Conservation (phyloP, 495 filamentous ascomycete genomes). For the Schizothecium vesticola region DNA sequence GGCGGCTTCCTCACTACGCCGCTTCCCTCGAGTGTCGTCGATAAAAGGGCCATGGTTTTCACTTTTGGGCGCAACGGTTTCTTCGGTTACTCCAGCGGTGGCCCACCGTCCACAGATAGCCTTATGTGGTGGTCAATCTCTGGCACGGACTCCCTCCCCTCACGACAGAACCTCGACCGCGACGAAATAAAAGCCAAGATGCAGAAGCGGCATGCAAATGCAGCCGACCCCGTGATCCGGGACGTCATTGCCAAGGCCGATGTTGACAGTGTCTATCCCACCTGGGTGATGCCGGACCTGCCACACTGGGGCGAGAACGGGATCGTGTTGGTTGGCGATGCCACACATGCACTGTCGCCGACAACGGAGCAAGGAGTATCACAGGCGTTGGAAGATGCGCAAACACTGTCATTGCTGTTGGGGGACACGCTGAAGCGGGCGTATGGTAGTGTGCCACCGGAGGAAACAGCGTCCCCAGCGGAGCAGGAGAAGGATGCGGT, state of each 20-base stretch:
- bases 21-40: conserved; percentile 19
- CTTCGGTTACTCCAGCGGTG: conserved; percentile 50
- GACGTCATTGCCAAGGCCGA: conserved; percentile 36
- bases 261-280: conserved; percentile 49
- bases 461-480: background rate
- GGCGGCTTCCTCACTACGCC: conserved; percentile 46
- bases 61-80: conserved; percentile 50
- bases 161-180: conserved; percentile 33
- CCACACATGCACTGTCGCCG: conserved; percentile 44
- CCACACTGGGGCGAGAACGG: conserved; percentile 19
- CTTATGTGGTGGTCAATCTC: conserved; percentile 50
- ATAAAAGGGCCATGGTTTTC: conserved; percentile 47
- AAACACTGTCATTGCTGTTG: conserved; percentile 26
- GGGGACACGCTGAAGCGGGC: conserved; percentile 11
- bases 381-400: conserved; percentile 36
- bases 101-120: conserved; percentile 32
- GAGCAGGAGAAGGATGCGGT: conserved; percentile 7
- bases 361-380: conserved; percentile 35
- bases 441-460: background rate
- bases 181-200: conserved; percentile 38
- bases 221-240: conserved; percentile 48
- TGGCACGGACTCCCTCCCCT: conserved; percentile 33
- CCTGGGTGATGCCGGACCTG: conserved; percentile 46
- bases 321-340: conserved; percentile 40
- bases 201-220: conserved; percentile 39